Evolutionary conservation across 1,284 basidiomycete genomes (phyloP), one percentile per base, ranked within the genome.

Genomic region (Cutaneotrichosporon cyanovorans): DNA sequence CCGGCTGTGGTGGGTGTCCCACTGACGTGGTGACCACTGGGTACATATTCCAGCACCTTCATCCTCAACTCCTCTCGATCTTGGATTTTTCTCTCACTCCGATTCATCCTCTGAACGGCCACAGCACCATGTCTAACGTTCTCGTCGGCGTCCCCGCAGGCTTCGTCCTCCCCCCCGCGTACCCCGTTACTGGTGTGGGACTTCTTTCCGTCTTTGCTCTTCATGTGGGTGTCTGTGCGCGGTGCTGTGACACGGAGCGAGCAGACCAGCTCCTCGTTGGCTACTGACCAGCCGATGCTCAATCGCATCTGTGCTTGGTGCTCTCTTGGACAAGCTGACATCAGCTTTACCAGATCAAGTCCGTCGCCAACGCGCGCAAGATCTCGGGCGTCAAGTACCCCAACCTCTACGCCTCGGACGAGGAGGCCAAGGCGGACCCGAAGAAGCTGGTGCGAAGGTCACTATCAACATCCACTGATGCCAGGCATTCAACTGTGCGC

Each of bases 401-500:
- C 25, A 60, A 53, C 32, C 36, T 65, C 23, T 67, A 67, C 50
- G 66, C 58, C 12, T 38, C 56, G 14, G 67, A 64, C 37, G 61
- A 57, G 5, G 65, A 66, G 36, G 65, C 66, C 21, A 48, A 48
- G 18, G 54, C 59, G n/a, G 64, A 66, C 51, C 48, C 54, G 35
- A 61, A 62, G 53, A 66, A 65, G 56, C 45, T 50, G 37, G 61
- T 60, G 31, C 40, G 60, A 57, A 5, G n/a, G 5, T 31, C 15
- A n/a, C 20, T 15, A 3, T 3, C 2, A 9, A 9, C 10, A 10
- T 16, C 7, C 11, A 11, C 18, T 32, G 10, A 41, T 28, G 5
- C n/a, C 49, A 60, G 56, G 42, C 42, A 32, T 67, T 58, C 53
- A 66, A 69, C 59, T 69, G 67, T 40, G 48, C 51, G 16, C 67